phyloP scores from a whole-genome alignment of 176 grass and related monocot genomes.

The Coix lacrymajobi region DNA sequence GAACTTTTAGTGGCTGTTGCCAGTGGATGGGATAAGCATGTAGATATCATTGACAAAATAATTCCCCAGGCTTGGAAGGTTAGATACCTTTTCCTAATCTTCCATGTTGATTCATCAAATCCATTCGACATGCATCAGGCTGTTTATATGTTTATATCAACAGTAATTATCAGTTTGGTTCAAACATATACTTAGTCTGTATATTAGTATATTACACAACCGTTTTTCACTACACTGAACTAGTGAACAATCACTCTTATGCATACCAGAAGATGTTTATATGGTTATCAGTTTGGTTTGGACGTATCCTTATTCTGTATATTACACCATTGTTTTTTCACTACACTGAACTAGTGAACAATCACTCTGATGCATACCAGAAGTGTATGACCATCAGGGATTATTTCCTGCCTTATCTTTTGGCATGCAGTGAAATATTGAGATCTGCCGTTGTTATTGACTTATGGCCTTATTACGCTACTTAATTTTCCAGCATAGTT shows the following conservation, averaged over 20 bases:
- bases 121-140: not conserved
- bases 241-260: not conserved
- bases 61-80: conserved; percentile 98
- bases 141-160: not conserved
- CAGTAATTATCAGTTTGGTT: not conserved
- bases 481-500: not conserved
- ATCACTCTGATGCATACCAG: not conserved
- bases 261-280: not conserved
- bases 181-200: not conserved
- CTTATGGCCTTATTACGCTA: not conserved
- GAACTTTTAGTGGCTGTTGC: conserved; percentile 75
- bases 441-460: not conserved
- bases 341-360: not conserved
- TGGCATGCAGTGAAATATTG: not conserved
- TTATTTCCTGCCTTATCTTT: not conserved
- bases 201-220: not conserved
- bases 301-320: not conserved
- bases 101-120: conserved; percentile 1
- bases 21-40: conserved; percentile 76
- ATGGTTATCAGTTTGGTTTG: not conserved
- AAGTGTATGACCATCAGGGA: not conserved
- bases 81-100: conserved; percentile 3
- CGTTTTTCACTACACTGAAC: not conserved
- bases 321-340: not conserved
- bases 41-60: conserved; percentile 77